Percentiles rank a stretch among this genome's conserved stretches.
Conservation (phyloP, 176 grass and related monocot species). For the Triticum urartu region DNA sequence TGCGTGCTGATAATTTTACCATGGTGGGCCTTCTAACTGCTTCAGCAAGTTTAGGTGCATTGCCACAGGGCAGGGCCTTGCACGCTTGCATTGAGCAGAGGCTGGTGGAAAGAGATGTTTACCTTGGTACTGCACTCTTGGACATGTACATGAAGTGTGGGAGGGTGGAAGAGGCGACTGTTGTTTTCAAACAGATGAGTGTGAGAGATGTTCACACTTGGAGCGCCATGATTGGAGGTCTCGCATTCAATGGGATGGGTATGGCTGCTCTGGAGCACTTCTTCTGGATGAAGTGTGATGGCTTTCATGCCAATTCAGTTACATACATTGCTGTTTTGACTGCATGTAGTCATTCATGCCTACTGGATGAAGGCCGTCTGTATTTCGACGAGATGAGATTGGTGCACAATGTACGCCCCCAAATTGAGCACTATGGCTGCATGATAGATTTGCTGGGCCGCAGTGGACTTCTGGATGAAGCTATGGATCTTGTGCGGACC, state of each 20-base stretch:
- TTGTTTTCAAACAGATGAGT: conserved; percentile 46
- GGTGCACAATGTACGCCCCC: conserved; percentile 44
- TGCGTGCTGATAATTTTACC: conserved; percentile 52
- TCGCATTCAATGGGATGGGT: conserved; percentile 73
- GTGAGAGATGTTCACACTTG: conserved; percentile 57
- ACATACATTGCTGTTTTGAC: conserved; percentile 68
- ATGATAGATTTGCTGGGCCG: conserved; percentile 81
- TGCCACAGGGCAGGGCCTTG: conserved; percentile 56
- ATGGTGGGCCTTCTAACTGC: conserved; percentile 67
- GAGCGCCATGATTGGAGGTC: conserved; percentile 56
- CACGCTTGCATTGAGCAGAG: conserved; percentile 59
- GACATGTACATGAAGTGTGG: conserved; percentile 88
- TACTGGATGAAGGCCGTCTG: conserved; percentile 44
- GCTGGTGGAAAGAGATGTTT: conserved; percentile 54
- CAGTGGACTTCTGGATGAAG: conserved; percentile 51
- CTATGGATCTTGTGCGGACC: conserved; percentile 53
- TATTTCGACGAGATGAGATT: conserved; percentile 67
- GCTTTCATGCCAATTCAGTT: conserved; percentile 50
- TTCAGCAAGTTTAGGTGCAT: conserved; percentile 70
- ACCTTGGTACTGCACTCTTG: conserved; percentile 61
- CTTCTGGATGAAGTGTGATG: conserved; percentile 49
- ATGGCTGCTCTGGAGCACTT: conserved; percentile 59
- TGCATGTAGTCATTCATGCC: conserved; percentile 66
- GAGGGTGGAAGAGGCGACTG: conserved; percentile 46
- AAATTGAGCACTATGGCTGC: conserved; percentile 76